Conservation (phyloP, 2,329 filamentous ascomycete species). For the Pseudogymnoascus sp. region DNA sequence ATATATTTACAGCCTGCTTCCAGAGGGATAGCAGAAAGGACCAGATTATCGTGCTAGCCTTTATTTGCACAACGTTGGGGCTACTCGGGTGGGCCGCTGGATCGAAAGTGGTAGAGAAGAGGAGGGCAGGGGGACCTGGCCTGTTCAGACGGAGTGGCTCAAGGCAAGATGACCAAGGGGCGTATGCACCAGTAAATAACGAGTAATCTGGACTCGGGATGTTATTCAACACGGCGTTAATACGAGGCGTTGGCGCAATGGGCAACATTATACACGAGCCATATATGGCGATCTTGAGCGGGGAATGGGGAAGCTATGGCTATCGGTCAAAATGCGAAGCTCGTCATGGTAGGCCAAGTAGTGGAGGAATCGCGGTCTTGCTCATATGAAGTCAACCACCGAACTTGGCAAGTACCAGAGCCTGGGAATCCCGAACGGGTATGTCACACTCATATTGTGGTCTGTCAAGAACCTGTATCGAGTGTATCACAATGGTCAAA, state of each 20-base stretch:
- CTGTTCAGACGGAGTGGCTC: background rate
- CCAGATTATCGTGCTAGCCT: slow-evolving; percentile 57
- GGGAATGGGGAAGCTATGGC: background rate
- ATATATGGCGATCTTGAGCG: background rate
- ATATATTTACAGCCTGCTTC: slow-evolving; percentile 57
- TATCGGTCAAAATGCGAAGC: background rate
- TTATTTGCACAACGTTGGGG: slow-evolving; percentile 51
- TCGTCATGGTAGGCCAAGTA: background rate
- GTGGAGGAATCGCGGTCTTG: background rate
- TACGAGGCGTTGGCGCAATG: background rate
- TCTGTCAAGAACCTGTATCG: background rate
- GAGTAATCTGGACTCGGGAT: background rate
- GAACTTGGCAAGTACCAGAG: background rate
- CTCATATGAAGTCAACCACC: background rate
- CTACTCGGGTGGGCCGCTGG: slow-evolving; percentile 53
- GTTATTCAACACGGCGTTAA: background rate
- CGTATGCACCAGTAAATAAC: background rate
- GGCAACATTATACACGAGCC: background rate
- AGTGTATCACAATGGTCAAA: slow-evolving; percentile 1
- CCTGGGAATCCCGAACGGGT: background rate
- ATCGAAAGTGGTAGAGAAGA: slow-evolving; percentile 40
- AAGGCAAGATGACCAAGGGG: background rate
- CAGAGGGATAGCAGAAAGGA: slow-evolving; percentile 61
- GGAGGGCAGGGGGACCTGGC: slow-evolving; percentile 23
- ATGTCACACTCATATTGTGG: background rate